Percentiles rank a stretch among this genome's conserved stretches.
These are phyloP conservation scores for Myxozyma kluyveri DNA, from an alignment of 805 yeast species.

Conservation along the genomic window DNA sequence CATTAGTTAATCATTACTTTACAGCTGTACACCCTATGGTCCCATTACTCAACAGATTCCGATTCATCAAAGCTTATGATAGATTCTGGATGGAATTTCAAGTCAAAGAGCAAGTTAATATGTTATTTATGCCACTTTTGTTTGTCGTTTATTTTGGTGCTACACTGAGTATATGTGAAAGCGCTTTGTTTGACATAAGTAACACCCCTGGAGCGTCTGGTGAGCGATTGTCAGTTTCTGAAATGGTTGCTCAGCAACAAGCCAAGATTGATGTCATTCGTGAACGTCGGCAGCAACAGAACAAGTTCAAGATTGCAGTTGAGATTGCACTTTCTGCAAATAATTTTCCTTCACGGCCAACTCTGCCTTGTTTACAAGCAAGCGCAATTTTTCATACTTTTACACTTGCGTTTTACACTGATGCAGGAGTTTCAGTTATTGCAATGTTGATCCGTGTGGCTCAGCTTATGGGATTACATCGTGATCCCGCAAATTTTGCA, in stretches of 20 bases:
- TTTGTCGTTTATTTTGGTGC: slow-evolving; percentile 17
- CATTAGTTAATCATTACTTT: slow-evolving; percentile 15
- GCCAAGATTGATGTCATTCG: neutral
- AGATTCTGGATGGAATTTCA: slow-evolving; percentile 10
- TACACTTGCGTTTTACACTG: slow-evolving; percentile 1
- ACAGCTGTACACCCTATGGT: slow-evolving; percentile 19
- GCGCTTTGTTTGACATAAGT: slow-evolving; percentile 11
- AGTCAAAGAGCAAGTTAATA: neutral
- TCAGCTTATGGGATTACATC: slow-evolving; percentile 8
- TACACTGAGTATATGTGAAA: slow-evolving; percentile 13
- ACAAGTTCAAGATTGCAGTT: slow-evolving; percentile 10
- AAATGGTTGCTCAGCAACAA: slow-evolving; percentile 3
- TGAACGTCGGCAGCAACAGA: slow-evolving; percentile 7
- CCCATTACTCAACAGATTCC: slow-evolving; percentile 10
- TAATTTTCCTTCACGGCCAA: slow-evolving; percentile 17
- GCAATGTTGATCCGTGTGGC: slow-evolving; percentile 8
- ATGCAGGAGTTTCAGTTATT: slow-evolving; percentile 10
- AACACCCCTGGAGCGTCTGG: slow-evolving; percentile 1
- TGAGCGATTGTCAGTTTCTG: slow-evolving; percentile 5
- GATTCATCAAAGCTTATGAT: slow-evolving; percentile 4
- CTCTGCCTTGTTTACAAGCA: slow-evolving; percentile 16
- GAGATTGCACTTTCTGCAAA: slow-evolving; percentile 13
- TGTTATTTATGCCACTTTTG: slow-evolving; percentile 8
- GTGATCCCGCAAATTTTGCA: slow-evolving; percentile 17
- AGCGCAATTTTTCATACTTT: slow-evolving; percentile 9